Base-by-base conservation (phyloP, 2,329 filamentous ascomycete species). In the Stenocarpella maydis region DNA sequence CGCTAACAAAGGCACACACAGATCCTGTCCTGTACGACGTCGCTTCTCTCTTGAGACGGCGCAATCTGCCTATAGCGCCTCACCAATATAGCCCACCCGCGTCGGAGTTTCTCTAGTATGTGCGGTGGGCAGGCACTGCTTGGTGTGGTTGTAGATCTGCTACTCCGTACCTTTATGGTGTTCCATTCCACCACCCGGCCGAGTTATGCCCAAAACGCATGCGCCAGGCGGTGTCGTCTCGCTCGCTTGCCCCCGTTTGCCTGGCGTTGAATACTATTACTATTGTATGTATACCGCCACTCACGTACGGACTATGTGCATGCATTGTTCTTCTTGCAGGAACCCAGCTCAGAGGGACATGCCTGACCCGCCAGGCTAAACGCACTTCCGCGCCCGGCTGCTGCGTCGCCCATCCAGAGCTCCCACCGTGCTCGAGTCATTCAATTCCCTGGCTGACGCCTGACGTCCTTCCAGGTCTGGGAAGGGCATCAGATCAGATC, bases 11-110 rank as follows among this genome's bases (percentile, higher is more conserved):
- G n/a, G n/a, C n/a, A n/a, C n/a, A n/a, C n/a, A n/a, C n/a, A n/a
- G n/a, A n/a, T n/a, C n/a, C n/a, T n/a, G 24, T 26, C 24, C 7
- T 61, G 55, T 39, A 61, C 55, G 55, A 61, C 55, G 55, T 61
- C 55, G 55, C 55, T 45, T 61, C 55, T 61, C 24, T 21, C 55
- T 39, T 61, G 55, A 61, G 55, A 61, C 55, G 55, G 45, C 34
- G 55, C 55, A 47, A 61, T 61, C 24, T 61, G 31, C 39, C 24
- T 61, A 61, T 61, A 61, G 45, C 55, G 41, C 41, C 55, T 31
- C 39, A 5, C 55, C 26, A 9, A 45, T 61, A 61, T 61, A 61
- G 39, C 39, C 39, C 39, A 61, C 31, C 55, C 55, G 39, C 24
- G 45, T 31, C 41, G 24, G 55, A 14, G 39, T 61, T 31, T 61